Evolutionary conservation across 2,329 filamentous ascomycete species (phyloP).

Genomic region (Scorias spongiosa): DNA sequence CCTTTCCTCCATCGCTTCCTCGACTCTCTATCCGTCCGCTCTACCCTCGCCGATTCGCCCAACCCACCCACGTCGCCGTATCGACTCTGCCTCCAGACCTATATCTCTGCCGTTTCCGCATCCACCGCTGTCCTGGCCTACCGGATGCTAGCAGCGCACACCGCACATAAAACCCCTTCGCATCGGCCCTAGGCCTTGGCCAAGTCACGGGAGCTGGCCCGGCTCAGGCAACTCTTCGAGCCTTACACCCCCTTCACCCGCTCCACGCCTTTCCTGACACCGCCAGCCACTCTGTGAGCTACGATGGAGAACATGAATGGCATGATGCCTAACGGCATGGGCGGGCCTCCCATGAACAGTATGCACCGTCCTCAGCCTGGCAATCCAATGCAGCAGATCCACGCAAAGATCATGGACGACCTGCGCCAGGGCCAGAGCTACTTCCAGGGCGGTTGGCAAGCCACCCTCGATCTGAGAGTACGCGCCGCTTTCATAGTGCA

Average conservation of each 20-base stretch:
- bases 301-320: constrained; percentile 4
- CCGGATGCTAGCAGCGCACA: not conserved
- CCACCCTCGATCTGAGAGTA: constrained; percentile 14
- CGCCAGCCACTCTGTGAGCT: too few species aligned
- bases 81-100: too few species aligned
- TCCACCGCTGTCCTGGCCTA: not conserved
- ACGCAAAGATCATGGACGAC: constrained; percentile 11
- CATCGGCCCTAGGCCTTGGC: not conserved
- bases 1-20: too few species aligned
- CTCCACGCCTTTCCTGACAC: too few species aligned
- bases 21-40: too few species aligned
- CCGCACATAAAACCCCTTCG: not conserved
- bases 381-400: constrained; percentile 11
- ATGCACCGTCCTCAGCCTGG: constrained; percentile 15
- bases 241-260: too few species aligned
- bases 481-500: constrained; percentile 17
- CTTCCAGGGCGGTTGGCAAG: constrained; percentile 18
- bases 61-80: too few species aligned
- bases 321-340: constrained; percentile 4
- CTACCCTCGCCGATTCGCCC: too few species aligned
- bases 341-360: constrained; percentile 7
- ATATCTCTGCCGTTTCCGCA: too few species aligned
- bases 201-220: not conserved
- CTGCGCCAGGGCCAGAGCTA: constrained; percentile 8
- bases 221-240: too few species aligned